Percentiles rank a stretch among this genome's conserved stretches.
phyloP scores from a whole-genome alignment of 768 basidiomycete genomes.

The Boletus edulis region DNA sequence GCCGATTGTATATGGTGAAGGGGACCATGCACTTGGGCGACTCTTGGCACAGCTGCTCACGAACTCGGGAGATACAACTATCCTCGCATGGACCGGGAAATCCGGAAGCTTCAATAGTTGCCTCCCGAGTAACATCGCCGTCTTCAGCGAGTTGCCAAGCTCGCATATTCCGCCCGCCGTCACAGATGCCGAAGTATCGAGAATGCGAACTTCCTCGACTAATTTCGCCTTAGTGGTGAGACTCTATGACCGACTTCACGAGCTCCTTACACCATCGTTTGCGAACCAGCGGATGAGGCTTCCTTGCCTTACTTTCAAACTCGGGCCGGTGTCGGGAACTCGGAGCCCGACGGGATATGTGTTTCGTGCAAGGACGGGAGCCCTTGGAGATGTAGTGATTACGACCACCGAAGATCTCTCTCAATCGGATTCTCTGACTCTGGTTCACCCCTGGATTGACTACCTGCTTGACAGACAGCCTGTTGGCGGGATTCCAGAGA shows the following conservation, averaged over 20 bases:
- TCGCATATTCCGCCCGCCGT: neutral
- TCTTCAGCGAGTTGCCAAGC: neutral
- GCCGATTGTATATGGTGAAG: slow-evolving; percentile 10
- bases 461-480: slow-evolving; percentile 4
- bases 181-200: neutral
- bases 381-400: slow-evolving; percentile 2
- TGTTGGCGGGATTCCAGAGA: neutral
- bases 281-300: neutral
- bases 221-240: neutral
- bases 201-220: neutral
- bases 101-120: neutral
- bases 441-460: slow-evolving; percentile 6
- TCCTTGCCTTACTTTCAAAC: slow-evolving; percentile 1
- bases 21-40: slow-evolving; percentile 7
- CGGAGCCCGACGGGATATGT: neutral
- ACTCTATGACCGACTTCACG: neutral
- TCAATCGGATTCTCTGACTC: neutral
- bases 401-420: slow-evolving; percentile 4
- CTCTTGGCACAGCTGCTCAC: slow-evolving; percentile 6
- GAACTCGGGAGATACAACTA: neutral
- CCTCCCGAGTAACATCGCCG: neutral
- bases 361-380: neutral
- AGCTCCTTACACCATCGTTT: neutral
- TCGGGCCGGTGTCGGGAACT: neutral
- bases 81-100: neutral